Percentiles rank a stretch among this genome's conserved stretches.
Conservation (phyloP, 2,329 filamentous ascomycete species). For the Fusarium piperis region DNA sequence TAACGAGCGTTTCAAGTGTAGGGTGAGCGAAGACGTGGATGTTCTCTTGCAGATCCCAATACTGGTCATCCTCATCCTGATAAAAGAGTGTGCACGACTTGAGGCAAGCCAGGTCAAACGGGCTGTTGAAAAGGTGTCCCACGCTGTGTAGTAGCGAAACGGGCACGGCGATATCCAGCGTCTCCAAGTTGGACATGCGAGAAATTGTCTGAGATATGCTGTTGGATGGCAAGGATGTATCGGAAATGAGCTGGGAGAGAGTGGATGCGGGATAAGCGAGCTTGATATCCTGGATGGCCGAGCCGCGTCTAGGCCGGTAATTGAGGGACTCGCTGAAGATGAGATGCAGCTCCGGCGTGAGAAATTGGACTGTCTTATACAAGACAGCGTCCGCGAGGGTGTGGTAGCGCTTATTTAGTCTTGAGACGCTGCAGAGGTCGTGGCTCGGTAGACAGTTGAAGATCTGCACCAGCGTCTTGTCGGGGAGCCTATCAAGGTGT, state of each 20-base stretch:
- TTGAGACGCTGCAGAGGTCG: conserved; percentile 56
- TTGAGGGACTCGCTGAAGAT: conserved; percentile 59
- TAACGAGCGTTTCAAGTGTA: conserved; percentile 56
- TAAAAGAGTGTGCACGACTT: conserved; percentile 59
- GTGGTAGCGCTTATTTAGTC: conserved; percentile 55
- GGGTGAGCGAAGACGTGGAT: conserved; percentile 63
- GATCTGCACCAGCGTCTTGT: conserved; percentile 50
- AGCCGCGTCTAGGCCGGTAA: conserved; percentile 57
- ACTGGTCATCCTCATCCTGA: conserved; percentile 54
- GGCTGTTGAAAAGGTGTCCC: conserved; percentile 60
- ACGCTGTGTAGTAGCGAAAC: conserved; percentile 56
- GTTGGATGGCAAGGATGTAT: conserved; percentile 52
- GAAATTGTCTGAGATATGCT: conserved; percentile 58
- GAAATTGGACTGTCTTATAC: conserved; percentile 58
- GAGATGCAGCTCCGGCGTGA: conserved; percentile 58
- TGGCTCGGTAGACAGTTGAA: conserved; percentile 51
- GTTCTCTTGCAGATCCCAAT: conserved; percentile 62
- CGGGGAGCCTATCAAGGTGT: not conserved
- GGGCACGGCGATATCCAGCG: conserved; percentile 57
- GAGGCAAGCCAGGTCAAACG: conserved; percentile 60
- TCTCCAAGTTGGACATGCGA: conserved; percentile 61
- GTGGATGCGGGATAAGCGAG: conserved; percentile 57
- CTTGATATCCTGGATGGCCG: conserved; percentile 56
- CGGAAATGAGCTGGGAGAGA: conserved; percentile 53
- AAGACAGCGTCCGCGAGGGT: conserved; percentile 57